Base-by-base conservation (phyloP, 495 filamentous ascomycete genomes). In the Neurospora sp. region DNA sequence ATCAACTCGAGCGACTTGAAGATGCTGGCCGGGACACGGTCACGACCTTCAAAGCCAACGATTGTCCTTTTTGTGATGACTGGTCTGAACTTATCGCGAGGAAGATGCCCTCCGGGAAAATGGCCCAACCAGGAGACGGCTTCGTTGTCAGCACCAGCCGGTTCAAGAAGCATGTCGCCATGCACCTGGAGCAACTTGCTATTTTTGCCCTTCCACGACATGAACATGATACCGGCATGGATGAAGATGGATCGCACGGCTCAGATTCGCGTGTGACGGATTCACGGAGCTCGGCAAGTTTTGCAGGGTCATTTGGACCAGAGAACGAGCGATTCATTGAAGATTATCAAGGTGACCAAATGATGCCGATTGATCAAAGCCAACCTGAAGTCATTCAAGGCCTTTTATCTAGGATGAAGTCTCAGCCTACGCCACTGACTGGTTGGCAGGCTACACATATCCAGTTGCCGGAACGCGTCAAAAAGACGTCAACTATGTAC, bases 101-200 rank as follows among this genome's bases (percentile, higher is more conserved):
- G 4, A 37, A 5, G 35, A 70, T 9, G 22, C 6, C 11, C 9
- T 18, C 14, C 0, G 27, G 18, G 12, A 4, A 4, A 5, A 2
- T 0, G 11, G 5, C 18, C 0, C 11, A 59, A 31, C 1, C 1
- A 2, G 48, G 4, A 35, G 14, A 39, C 7, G n/a, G 4, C 2
- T 41, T 71, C 2, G 1, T 39, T 4, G 65, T 75, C 9, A 73
- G 8, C 41, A 40, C 27, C 1, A 74, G 20, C 22, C 73, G 71
- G 12, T 74, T 76, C 40, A 74, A 76, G 38, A 72, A 73, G 42
- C 75, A 76, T 46, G 75, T 76, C 20, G 75, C 73, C 7, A 16
- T 68, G 27, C 75, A 76, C 27, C 42, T 71, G 12, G 75, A 76
- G 42, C 75, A 76, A 39, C 71, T 76, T 5, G 75, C 75, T 0